These are phyloP conservation scores for Saturnispora mendoncae DNA, from an alignment of 805 yeast genomes.

Conservation along the genomic window DNA sequence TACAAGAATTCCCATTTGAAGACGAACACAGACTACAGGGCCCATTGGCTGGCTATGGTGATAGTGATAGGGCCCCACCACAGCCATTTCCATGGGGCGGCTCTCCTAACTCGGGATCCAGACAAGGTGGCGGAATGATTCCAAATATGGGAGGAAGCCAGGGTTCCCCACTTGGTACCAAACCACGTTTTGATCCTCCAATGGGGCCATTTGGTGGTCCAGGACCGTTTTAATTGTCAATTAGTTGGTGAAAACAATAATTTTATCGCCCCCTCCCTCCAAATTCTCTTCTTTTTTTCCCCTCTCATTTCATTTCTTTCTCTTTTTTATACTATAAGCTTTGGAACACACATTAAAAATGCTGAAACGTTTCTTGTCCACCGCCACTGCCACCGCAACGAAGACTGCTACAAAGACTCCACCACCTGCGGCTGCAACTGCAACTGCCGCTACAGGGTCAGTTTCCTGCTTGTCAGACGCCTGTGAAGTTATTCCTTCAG, in stretches of 20 bases:
- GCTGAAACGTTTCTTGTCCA: conserved; percentile 13
- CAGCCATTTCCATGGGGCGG: conserved; percentile 5
- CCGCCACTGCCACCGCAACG: conserved; percentile 13
- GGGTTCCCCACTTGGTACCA: neutral
- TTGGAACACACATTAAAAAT: no score
- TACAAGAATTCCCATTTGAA: conserved; percentile 7
- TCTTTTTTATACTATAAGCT: no score
- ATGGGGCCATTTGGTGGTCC: conserved; percentile 7
- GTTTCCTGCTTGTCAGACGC: conserved; percentile 10
- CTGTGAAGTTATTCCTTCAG: conserved; percentile 15
- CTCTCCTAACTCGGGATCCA: neutral
- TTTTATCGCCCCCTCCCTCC: conserved; percentile 14
- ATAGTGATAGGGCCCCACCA: conserved; percentile 4
- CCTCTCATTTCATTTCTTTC: neutral
- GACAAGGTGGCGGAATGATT: conserved; percentile 1
- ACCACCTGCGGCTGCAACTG: conserved; percentile 9
- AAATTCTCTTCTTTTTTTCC: neutral
- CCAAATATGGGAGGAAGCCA: neutral
- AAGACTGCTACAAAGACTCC: conserved; percentile 13
- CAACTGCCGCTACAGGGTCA: conserved; percentile 8
- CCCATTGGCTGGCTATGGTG: conserved; percentile 5
- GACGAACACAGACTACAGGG: conserved; percentile 1
- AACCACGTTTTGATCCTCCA: conserved; percentile 8
- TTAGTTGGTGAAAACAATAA: neutral
- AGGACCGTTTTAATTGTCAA: neutral